Conservation (phyloP, 2,329 filamentous ascomycete genomes). For the Fusarium sp. region DNA sequence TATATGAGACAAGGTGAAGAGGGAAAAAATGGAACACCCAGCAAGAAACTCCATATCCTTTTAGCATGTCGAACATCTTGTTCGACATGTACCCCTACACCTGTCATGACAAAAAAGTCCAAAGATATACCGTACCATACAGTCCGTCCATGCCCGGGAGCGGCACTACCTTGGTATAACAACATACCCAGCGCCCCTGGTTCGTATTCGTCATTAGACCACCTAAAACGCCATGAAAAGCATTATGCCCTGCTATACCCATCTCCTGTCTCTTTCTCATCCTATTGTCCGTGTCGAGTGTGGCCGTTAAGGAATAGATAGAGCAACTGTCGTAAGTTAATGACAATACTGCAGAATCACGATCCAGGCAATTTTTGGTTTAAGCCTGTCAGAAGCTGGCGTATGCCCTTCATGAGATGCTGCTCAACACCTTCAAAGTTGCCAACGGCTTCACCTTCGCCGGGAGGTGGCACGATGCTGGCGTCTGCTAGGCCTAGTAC, state of each 20-base stretch:
- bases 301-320: neutral
- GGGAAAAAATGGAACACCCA: constrained; percentile 26
- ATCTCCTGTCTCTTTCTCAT: constrained; percentile 16
- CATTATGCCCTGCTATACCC: constrained; percentile 23
- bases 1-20: constrained; percentile 37
- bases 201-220: constrained; percentile 43
- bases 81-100: constrained; percentile 9
- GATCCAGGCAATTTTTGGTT: constrained; percentile 49
- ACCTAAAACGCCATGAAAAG: constrained; percentile 40
- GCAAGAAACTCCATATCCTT: constrained; percentile 33
- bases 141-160: constrained; percentile 10
- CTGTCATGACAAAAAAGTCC: constrained; percentile 12
- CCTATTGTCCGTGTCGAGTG: neutral
- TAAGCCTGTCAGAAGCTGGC: constrained; percentile 52
- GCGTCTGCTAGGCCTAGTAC: constrained; percentile 58
- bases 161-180: constrained; percentile 21
- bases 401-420: constrained; percentile 53
- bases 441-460: constrained; percentile 46
- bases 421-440: constrained; percentile 54
- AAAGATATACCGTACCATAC: constrained; percentile 1
- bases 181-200: constrained; percentile 34
- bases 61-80: constrained; percentile 17
- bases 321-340: neutral
- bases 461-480: constrained; percentile 51
- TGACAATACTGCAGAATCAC: neutral